Percentiles rank a stretch among this genome's conserved stretches.
phyloP scores from a whole-genome alignment of 805 yeast species.

The Nakazawaea pomicola region DNA sequence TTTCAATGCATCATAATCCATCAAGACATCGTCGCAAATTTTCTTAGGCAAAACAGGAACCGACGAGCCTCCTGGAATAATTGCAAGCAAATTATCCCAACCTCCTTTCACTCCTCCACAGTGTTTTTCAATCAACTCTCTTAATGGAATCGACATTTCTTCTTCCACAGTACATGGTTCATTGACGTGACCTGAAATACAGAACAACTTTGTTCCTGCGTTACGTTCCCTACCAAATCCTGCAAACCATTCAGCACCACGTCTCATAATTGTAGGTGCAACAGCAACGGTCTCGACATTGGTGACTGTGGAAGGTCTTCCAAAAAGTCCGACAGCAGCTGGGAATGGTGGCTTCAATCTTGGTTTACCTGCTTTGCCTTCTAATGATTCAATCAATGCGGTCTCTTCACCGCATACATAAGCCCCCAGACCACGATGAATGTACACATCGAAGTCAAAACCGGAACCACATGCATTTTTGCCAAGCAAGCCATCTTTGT shows the following conservation, averaged over 20 bases:
- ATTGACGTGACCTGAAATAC: slow-evolving; percentile 87
- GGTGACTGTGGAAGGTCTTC: slow-evolving; percentile 88
- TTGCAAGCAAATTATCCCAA: slow-evolving; percentile 86
- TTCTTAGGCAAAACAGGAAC: slow-evolving; percentile 75
- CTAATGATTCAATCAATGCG: slow-evolving; percentile 80
- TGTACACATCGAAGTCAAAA: slow-evolving; percentile 73
- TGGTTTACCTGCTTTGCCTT: slow-evolving; percentile 93
- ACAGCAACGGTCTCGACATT: slow-evolving; percentile 91
- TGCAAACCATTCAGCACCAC: slow-evolving; percentile 88
- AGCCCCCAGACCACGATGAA: slow-evolving; percentile 93
- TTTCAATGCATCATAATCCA: slow-evolving; percentile 85
- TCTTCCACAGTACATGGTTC: slow-evolving; percentile 92
- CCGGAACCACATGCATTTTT: slow-evolving; percentile 87
- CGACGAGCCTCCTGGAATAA: slow-evolving; percentile 88
- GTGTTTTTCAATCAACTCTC: slow-evolving; percentile 78
- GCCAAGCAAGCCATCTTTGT: slow-evolving; percentile 74
- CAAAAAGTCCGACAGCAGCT: slow-evolving; percentile 88
- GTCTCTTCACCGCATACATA: slow-evolving; percentile 93
- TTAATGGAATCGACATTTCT: slow-evolving; percentile 86
- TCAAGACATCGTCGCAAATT: slow-evolving; percentile 61
- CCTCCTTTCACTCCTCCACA: slow-evolving; percentile 92
- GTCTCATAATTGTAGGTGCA: slow-evolving; percentile 82
- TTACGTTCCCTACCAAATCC: slow-evolving; percentile 82
- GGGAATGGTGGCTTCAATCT: slow-evolving; percentile 94
- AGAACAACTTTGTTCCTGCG: slow-evolving; percentile 76